These are phyloP conservation scores for Peribolospora kevripleyi DNA, from an alignment of 768 basidiomycete genomes.

Conservation along the genomic window DNA sequence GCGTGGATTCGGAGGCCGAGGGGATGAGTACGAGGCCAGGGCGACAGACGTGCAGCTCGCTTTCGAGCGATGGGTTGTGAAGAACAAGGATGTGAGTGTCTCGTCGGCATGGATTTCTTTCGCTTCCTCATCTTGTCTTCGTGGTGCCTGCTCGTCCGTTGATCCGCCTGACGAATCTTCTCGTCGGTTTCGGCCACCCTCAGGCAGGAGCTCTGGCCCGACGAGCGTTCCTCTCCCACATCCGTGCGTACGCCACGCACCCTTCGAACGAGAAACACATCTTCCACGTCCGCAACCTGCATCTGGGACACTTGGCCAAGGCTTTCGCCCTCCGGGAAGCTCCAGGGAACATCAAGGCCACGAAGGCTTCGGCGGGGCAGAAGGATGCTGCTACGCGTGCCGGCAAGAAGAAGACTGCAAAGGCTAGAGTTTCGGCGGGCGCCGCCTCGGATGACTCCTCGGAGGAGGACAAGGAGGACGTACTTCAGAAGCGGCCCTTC, in stretches of 20 bases:
- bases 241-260: conserved; percentile 92
- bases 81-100: conserved; percentile 36
- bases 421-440: neutral
- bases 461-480: conserved; percentile 21
- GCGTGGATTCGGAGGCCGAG: conserved; percentile 66
- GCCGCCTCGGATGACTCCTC: conserved; percentile 11
- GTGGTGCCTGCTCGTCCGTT: neutral
- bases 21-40: conserved; percentile 51
- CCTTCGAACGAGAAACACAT: conserved; percentile 85
- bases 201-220: conserved; percentile 58
- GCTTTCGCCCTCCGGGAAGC: conserved; percentile 75
- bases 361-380: neutral
- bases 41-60: conserved; percentile 90
- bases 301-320: conserved; percentile 77
- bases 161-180: conserved; percentile 1
- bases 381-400: neutral
- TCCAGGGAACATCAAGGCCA: conserved; percentile 21
- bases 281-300: conserved; percentile 82
- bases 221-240: conserved; percentile 69
- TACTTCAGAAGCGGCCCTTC: too few relatives aligned
- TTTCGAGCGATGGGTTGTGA: conserved; percentile 80
- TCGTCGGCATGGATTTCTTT: neutral
- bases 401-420: conserved; percentile 2
- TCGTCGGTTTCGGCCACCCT: neutral
- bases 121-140: conserved; percentile 1